Base-by-base conservation (phyloP, 2,329 filamentous ascomycete species). In the Phoma sp. region DNA sequence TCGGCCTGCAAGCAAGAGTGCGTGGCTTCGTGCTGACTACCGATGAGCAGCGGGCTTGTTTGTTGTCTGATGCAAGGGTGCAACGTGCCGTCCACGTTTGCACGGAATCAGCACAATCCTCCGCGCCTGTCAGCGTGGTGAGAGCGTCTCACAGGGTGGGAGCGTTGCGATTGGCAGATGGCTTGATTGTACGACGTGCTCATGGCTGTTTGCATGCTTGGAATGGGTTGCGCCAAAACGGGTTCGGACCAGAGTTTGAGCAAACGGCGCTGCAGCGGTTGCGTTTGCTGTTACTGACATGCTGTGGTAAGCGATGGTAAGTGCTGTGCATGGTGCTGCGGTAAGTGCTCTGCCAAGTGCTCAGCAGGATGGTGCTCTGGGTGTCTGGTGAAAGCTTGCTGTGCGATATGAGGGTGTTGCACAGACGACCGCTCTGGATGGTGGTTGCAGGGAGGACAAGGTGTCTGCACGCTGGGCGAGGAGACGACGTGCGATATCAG, bases 11-110 rank as follows among this genome's bases (percentile, higher is more conserved):
- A 27, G 25, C 51, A 49, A 49, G 41, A 44, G 51, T 53, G 31
- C 27, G 56, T 49, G 48, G 48, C 39, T 40, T 43, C 22, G 29
- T 51, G 46, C 46, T 51, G 40, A 47, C 37, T 39, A 61, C 41
- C 41, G 61, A 57, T 65, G 60, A 62, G 51, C 39, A 55, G 43
- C 46, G 48, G 33, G 46, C 40, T 50, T 22, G 39, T 60, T 31
- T 10, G 10, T 10, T 29, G 53, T 41, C 29, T 43, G 40, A 68
- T 48, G 67, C 68, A 64, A 70, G 70, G 70, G 67, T 72, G 62
- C 68, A 72, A 71, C 69, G 70, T 72, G 70, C 65, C 63, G 50
- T 63, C 64, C 68, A 72, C 69, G 70, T 72, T 73, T 62, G 55
- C 64, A 67, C 61, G 60, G 61, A 58, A 62, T 65, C 53, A 59